Evolutionary conservation across 2,329 filamentous ascomycete genomes (phyloP), one percentile per base, ranked within the genome.

Genomic region (Penicillium sp.): DNA sequence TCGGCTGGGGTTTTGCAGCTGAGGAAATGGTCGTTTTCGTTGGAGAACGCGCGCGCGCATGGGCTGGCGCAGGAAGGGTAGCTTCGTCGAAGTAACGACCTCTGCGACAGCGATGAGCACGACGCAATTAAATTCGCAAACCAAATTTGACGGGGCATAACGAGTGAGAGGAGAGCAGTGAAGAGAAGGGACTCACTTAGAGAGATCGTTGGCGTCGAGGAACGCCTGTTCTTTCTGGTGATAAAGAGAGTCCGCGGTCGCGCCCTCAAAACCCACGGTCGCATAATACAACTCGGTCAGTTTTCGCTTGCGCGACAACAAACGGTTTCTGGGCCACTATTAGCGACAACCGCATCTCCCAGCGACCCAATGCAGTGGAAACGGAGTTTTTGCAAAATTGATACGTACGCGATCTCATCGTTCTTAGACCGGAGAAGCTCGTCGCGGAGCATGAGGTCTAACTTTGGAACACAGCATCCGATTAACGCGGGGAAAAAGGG

Each of bases 281-380:
- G 86, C 83, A 77, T 86, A 80, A 74, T 86, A 94, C 59, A 95
- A 79, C 73, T 93, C 86, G 67, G 84, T 84, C 65, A 95, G 78
- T 77, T 94, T 94, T 69, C 87, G 83, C 80, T 94, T 93, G 70
- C 87, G 85, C 77, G 86, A 87, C 70, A 77, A 78, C 76, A 86
- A 80, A 78, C 72, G 73, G 62, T 63, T 66, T 65, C 71, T 74
- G 36, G 57, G 53, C 64, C 45, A 43, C 54, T 56, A 54, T 69
- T 50, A 68, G 65, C 61, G 53, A 63, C 49, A 57, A 53, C 49
- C 51, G 43, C 34, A 48, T 47, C 53, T 35, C 45, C 29, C 36
- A 41, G 23, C 10, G 7, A n/a, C n/a, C n/a, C n/a, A 34, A 19
- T 27, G 8, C 20, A n/a, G 17, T 39, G 16, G 19, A 45, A 23